Evolutionary conservation across 306 rosid genomes (phyloP).

Genomic region (Rosa chinensis): DNA sequence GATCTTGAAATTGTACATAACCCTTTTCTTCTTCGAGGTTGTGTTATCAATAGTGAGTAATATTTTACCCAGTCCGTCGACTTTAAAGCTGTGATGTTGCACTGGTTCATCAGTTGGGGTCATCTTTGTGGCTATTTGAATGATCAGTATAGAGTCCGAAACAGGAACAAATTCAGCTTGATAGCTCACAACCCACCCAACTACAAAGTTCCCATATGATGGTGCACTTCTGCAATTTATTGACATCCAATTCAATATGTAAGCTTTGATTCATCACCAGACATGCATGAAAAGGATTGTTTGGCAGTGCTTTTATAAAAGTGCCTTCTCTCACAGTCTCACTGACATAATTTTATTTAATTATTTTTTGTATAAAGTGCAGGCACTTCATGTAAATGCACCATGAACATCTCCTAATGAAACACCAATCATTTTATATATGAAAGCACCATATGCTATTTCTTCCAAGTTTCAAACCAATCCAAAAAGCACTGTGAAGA

Average conservation of each 20-base stretch:
- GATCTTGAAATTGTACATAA: conserved; percentile 90
- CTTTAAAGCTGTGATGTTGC: conserved; percentile 63
- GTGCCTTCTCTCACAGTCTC: neutral
- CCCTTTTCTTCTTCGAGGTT: conserved; percentile 71
- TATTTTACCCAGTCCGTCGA: conserved; percentile 73
- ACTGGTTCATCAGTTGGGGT: conserved; percentile 78
- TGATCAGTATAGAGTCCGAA: conserved; percentile 47
- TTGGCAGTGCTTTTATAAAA: neutral
- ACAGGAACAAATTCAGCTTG: conserved; percentile 84
- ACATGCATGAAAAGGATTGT: neutral
- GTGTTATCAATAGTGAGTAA: conserved; percentile 82
- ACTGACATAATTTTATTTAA: neutral
- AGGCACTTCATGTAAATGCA: too few relatives aligned
- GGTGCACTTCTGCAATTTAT: conserved; percentile 68
- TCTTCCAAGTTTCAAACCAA: neutral
- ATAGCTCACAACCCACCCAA: conserved; percentile 93
- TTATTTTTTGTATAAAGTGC: too few relatives aligned
- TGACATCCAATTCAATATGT: neutral
- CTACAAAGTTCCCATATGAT: conserved; percentile 92
- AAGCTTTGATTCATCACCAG: neutral
- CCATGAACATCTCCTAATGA: neutral
- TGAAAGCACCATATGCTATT: neutral
- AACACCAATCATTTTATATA: neutral
- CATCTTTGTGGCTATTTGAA: conserved; percentile 76
- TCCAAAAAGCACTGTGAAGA: neutral